phyloP scores from a whole-genome alignment of 1,284 basidiomycete genomes.

The Vanrija sp. region DNA sequence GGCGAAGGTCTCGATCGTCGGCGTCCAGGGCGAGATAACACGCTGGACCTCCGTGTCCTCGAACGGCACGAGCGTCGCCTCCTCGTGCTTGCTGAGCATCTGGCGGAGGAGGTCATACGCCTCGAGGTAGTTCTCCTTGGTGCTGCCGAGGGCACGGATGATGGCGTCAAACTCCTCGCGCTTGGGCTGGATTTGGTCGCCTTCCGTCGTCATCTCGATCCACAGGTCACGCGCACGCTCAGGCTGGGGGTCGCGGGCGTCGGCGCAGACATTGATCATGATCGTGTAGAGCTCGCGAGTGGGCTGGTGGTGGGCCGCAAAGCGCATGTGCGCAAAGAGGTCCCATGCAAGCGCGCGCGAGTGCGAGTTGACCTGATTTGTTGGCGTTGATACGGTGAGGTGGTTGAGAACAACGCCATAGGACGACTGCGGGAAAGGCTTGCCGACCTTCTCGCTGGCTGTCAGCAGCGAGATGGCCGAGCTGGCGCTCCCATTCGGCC shows the following conservation, averaged over 20 bases:
- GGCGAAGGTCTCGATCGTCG: constrained; percentile 68
- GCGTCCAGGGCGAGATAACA: constrained; percentile 58
- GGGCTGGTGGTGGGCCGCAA: constrained; percentile 81
- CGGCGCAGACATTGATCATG: constrained; percentile 85
- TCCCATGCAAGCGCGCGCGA: constrained; percentile 76
- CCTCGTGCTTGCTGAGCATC: constrained; percentile 69
- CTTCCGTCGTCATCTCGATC: constrained; percentile 77
- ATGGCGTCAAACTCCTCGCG: constrained; percentile 72
- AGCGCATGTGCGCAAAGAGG: constrained; percentile 91
- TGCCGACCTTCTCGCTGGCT: constrained; percentile 38
- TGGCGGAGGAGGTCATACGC: constrained; percentile 72
- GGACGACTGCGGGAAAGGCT: constrained; percentile 44
- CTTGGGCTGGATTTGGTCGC: constrained; percentile 61
- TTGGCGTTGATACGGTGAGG: constrained; percentile 28
- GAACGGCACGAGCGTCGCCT: constrained; percentile 35
- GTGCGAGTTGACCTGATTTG: constrained; percentile 22
- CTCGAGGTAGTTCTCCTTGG: constrained; percentile 60
- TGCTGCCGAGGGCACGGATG: constrained; percentile 64
- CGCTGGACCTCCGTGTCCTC: constrained; percentile 20
- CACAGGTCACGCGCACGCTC: constrained; percentile 91
- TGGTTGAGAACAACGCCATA: constrained; percentile 46
- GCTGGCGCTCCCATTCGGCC: constrained; percentile 20
- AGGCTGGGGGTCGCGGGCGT: constrained; percentile 61
- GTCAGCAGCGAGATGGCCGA: constrained; percentile 42
- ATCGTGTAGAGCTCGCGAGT: constrained; percentile 68